Base-by-base conservation (phyloP, 805 yeast genomes). In the Lachancea fermentati region DNA sequence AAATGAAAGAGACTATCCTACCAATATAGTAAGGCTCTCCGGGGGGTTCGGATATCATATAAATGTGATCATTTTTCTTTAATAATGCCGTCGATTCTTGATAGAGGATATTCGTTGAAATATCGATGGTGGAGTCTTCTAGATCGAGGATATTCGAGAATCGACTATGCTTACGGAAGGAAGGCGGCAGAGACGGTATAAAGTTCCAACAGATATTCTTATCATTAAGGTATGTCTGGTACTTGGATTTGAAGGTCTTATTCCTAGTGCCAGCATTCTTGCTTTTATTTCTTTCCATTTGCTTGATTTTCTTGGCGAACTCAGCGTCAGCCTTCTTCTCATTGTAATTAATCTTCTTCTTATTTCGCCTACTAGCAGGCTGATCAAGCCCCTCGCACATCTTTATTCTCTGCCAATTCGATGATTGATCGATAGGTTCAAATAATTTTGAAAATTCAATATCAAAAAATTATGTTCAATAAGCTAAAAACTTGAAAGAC, bases 21-120 rank as follows among this genome's bases (percentile, higher is more conserved):
- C 94, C 97, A 32, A 93, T 75, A 53, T 87, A 85, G 66, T 84
- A 93, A 0, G 97, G 97, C 52, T 87, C 96, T 2, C 95, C 93
- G 0, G 96, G 87, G 1, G 96, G 96, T 59, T 87, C 96, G 47
- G 93, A 78, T 9, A 89, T 72, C 79, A 89, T 78, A 57, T 84
- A 88, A 7, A 88, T 81, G 44, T 71, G 78, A 42, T 88, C 95
- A 39, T 64, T 54, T 30, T 54, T 48, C 33, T 49, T 49, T 7
- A 67, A 26, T 2, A 59, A 30, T 28, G 18, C 42, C 17, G 35
- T 59, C 4, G 46, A 51, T 0, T 40, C 29, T 22, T 49, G 49
- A 13, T 40, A 41, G 14, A 69, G 39, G 9, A 37, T 43, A 17
- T 65, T 63, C 13, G 58, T 57, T 9, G 39, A 36, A 4, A 50